phyloP scores from a whole-genome alignment of 2,329 filamentous ascomycete genomes.

The Cucurbitaria berberidis region DNA sequence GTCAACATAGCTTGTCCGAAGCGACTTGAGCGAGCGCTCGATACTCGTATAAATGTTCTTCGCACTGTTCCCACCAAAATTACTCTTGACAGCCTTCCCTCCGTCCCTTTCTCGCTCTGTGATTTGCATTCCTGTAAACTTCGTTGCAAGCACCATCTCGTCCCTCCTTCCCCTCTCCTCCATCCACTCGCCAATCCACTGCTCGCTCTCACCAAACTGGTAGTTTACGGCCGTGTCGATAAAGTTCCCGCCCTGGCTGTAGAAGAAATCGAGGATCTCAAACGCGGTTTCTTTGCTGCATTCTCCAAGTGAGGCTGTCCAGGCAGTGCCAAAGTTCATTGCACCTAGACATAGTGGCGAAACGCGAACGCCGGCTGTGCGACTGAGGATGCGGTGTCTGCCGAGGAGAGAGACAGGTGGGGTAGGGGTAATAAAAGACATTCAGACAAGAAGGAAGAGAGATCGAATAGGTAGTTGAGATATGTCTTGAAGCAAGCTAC shows the following conservation, averaged over 20 bases:
- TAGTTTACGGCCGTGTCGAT: constrained; percentile 66
- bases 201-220: constrained; percentile 50
- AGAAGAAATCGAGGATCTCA: constrained; percentile 70
- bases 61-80: constrained; percentile 20
- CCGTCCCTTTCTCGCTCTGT: constrained; percentile 11
- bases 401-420: constrained; percentile 60
- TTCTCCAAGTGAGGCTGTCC: constrained; percentile 66
- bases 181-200: constrained; percentile 56
- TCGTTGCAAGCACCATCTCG: constrained; percentile 52
- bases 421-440: constrained; percentile 8
- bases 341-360: constrained; percentile 60
- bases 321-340: constrained; percentile 69
- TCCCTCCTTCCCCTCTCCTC: constrained; percentile 45
- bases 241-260: constrained; percentile 73
- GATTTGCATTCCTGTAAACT: constrained; percentile 47
- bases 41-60: constrained; percentile 25
- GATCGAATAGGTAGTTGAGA: not conserved
- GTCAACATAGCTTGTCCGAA: constrained; percentile 71
- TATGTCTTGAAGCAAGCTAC: not conserved
- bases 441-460: not conserved
- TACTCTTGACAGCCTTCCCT: constrained; percentile 24
- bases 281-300: constrained; percentile 70
- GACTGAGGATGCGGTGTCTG: constrained; percentile 70
- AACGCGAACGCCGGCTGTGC: constrained; percentile 65
- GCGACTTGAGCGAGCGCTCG: constrained; percentile 20